phyloP scores from a whole-genome alignment of 164 flowering plant genomes.

The Saururus chinensis region DNA sequence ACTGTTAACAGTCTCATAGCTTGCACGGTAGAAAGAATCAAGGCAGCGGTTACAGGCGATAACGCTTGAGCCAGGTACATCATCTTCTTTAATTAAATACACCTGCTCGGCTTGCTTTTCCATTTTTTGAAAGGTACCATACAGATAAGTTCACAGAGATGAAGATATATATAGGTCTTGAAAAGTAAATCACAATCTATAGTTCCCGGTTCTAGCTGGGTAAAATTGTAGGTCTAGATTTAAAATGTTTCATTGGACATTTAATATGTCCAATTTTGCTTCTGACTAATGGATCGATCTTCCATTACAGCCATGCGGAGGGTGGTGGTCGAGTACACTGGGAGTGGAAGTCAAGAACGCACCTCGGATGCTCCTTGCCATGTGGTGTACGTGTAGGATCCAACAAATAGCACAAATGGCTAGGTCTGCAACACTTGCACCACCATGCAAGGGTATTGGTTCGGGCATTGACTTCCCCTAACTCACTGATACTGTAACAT shows the following conservation, averaged over 20 bases:
- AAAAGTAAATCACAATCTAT: too few species aligned
- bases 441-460: constrained; percentile 50
- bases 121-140: too few species aligned
- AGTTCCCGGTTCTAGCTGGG: too few species aligned
- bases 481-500: background rate
- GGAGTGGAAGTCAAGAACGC: constrained; percentile 82
- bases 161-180: too few species aligned
- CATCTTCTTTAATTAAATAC: background rate
- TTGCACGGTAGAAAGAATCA: constrained; percentile 76
- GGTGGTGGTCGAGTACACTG: background rate
- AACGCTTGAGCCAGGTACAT: constrained; percentile 21
- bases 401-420: background rate
- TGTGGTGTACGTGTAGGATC: constrained; percentile 17
- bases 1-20: constrained; percentile 73
- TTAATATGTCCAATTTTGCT: too few species aligned
- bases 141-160: too few species aligned
- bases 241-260: background rate
- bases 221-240: too few species aligned
- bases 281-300: background rate
- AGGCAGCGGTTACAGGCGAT: constrained; percentile 40
- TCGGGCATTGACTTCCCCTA: constrained; percentile 84
- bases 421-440: constrained; percentile 7
- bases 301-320: background rate
- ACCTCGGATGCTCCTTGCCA: constrained; percentile 50
- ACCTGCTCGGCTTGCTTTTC: background rate